Evolutionary conservation across 1,284 basidiomycete species (phyloP).

Genomic region (Moesziomyces antarcticus): DNA sequence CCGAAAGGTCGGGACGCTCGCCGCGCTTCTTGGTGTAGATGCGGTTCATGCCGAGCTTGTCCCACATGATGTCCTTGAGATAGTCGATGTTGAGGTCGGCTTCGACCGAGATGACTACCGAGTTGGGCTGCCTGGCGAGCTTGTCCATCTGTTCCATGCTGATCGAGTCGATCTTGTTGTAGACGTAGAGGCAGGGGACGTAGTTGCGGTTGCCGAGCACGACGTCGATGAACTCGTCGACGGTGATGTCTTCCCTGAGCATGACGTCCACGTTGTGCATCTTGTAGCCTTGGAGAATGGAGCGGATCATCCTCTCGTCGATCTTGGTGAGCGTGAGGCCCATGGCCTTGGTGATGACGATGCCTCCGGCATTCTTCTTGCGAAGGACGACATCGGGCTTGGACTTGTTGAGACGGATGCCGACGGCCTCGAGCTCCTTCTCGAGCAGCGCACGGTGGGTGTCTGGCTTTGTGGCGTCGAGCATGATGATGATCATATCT

Average conservation of each 20-base stretch:
- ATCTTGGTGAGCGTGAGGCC: constrained; percentile 89
- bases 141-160: constrained; percentile 78
- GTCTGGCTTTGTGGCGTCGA: constrained; percentile 96
- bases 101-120: constrained; percentile 93
- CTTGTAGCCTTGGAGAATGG: constrained; percentile 76
- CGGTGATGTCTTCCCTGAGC: constrained; percentile 75
- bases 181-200: constrained; percentile 89
- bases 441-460: constrained; percentile 90
- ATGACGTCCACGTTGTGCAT: constrained; percentile 65
- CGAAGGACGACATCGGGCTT: constrained; percentile 72
- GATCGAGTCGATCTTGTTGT: constrained; percentile 74
- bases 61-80: constrained; percentile 88
- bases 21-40: constrained; percentile 97
- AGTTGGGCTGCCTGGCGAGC: constrained; percentile 85
- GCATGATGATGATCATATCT: constrained; percentile 86
- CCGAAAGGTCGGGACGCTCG: constrained; percentile 82
- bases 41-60: constrained; percentile 57
- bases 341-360: constrained; percentile 71
- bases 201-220: constrained; percentile 91
- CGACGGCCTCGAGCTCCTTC: constrained; percentile 93
- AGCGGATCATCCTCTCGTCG: constrained; percentile 92
- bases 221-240: constrained; percentile 97
- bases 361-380: constrained; percentile 86
- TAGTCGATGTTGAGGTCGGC: constrained; percentile 90
- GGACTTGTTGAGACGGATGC: constrained; percentile 89